A percentile compares a stretch with the other conserved stretches of the same genome.
These are phyloP conservation scores for Sapria himalayana DNA, from an alignment of 345 rosid genomes.

Conservation along the genomic window DNA sequence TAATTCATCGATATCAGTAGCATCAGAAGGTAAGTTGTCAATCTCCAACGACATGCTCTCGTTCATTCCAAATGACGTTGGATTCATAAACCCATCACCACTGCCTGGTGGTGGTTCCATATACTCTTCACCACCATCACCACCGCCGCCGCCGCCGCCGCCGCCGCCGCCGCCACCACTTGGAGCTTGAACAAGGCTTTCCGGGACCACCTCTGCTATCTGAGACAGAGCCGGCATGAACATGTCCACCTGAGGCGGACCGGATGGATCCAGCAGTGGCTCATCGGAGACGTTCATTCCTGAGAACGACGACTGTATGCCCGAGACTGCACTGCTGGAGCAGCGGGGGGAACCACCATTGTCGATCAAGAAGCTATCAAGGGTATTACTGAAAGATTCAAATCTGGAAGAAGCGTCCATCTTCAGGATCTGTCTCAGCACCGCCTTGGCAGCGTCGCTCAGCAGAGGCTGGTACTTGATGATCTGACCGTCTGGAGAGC, in stretches of 20 bases:
- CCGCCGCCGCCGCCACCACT: no score
- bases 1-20: slow-evolving; percentile 48
- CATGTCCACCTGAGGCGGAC: slow-evolving; percentile 22
- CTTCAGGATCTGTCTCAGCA: slow-evolving; percentile 56
- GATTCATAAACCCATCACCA: slow-evolving; percentile 30
- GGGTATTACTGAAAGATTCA: slow-evolving; percentile 25
- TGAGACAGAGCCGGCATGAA: slow-evolving; percentile 27
- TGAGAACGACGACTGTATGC: slow-evolving; percentile 27
- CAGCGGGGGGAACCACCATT: slow-evolving; percentile 23
- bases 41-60: slow-evolving; percentile 31
- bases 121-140: slow-evolving; percentile 20
- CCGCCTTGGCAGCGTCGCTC: slow-evolving; percentile 51
- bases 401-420: slow-evolving; percentile 23
- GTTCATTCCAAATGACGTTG: slow-evolving; percentile 17
- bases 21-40: slow-evolving; percentile 29
- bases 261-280: slow-evolving; percentile 18
- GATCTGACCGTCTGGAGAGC: slow-evolving; percentile 65
- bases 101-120: slow-evolving; percentile 17
- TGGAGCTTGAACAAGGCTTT: slow-evolving; percentile 19
- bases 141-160: no score
- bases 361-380: slow-evolving; percentile 32
- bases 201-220: slow-evolving; percentile 30
- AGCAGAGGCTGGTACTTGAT: slow-evolving; percentile 67
- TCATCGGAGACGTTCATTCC: slow-evolving; percentile 26
- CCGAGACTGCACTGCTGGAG: slow-evolving; percentile 26